These are phyloP conservation scores for Quercus dentata DNA, from an alignment of 306 rosid genomes.

Conservation along the genomic window DNA sequence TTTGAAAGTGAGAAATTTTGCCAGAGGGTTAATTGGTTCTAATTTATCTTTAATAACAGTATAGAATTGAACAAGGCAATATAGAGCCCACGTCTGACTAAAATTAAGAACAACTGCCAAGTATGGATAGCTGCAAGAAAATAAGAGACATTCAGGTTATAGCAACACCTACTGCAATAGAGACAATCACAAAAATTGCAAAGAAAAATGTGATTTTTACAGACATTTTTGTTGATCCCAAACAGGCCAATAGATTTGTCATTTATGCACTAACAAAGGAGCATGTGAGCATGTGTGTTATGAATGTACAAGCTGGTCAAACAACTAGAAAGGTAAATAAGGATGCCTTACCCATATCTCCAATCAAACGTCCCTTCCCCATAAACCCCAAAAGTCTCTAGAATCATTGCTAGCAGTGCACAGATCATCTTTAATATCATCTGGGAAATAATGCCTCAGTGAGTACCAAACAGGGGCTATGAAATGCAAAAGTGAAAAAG, in stretches of 20 bases:
- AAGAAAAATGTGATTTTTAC: not conserved
- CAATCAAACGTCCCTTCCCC: conserved; percentile 97
- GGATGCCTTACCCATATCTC: conserved; percentile 78
- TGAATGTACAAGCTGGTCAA: conserved; percentile 8
- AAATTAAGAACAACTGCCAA: conserved; percentile 92
- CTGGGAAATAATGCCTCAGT: conserved; percentile 47
- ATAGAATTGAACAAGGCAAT: conserved; percentile 96
- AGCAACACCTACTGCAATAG: not conserved
- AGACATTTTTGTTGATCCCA: not conserved
- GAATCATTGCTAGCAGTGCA: conserved; percentile 92
- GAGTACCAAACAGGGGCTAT: conserved; percentile 21
- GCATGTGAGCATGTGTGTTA: not conserved
- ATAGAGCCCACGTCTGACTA: conserved; percentile 98
- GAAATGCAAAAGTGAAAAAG: not conserved
- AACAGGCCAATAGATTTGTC: not conserved
- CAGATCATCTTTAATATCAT: conserved; percentile 96
- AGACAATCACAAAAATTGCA: not conserved
- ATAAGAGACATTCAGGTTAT: conserved; percentile 22
- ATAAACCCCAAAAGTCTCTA: conserved; percentile 85
- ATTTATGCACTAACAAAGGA: not conserved
- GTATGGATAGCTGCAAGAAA: conserved; percentile 86
- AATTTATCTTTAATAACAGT: conserved; percentile 83
- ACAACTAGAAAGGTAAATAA: not conserved
- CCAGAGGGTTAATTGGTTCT: conserved; percentile 88
- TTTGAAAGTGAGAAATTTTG: conserved; percentile 85